Percentiles rank a stretch among this genome's conserved stretches.
phyloP scores from a whole-genome alignment of 2,329 filamentous ascomycete species.

The Cyphellophora attinorum region DNA sequence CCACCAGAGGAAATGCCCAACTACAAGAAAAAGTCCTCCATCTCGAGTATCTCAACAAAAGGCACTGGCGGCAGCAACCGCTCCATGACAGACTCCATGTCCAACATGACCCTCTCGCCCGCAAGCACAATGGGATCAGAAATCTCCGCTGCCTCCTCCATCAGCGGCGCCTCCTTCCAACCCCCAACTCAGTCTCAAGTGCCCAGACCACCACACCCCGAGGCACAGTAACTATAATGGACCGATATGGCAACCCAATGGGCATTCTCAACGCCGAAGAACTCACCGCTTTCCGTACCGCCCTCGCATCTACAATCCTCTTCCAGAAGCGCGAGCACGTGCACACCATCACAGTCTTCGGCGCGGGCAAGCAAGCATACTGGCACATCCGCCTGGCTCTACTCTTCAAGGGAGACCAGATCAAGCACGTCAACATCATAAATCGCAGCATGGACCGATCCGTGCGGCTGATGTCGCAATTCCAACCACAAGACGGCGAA shows the following conservation, averaged over 20 bases:
- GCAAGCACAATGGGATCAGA: conserved; percentile 18
- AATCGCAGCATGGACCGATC: conserved; percentile 51
- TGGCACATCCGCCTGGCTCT: conserved; percentile 87
- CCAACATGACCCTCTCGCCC: conserved; percentile 27
- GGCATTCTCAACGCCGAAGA: conserved; percentile 59
- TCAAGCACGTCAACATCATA: conserved; percentile 73
- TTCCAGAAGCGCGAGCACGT: conserved; percentile 59
- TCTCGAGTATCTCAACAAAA: conserved; percentile 17
- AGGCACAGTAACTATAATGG: conserved; percentile 52
- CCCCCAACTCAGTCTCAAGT: conserved; percentile 22
- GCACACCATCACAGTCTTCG: conserved; percentile 73
- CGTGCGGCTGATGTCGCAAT: conserved; percentile 39
- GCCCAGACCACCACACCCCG: conserved; percentile 38
- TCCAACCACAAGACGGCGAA: conserved; percentile 39
- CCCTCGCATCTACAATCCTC: conserved; percentile 50
- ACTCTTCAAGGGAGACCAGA: conserved; percentile 53
- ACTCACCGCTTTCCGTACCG: conserved; percentile 60
- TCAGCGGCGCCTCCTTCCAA: conserved; percentile 18
- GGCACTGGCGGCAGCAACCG: conserved; percentile 21
- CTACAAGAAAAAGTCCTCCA: conserved; percentile 7
- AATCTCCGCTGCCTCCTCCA: conserved; percentile 17
- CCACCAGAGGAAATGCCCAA: conserved; percentile 9
- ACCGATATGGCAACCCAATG: conserved; percentile 46
- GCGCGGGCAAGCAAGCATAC: conserved; percentile 80
- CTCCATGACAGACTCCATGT: conserved; percentile 26